Evolutionary conservation across 306 rosid species (phyloP).

Genomic region (Gleditsia sinensis): DNA sequence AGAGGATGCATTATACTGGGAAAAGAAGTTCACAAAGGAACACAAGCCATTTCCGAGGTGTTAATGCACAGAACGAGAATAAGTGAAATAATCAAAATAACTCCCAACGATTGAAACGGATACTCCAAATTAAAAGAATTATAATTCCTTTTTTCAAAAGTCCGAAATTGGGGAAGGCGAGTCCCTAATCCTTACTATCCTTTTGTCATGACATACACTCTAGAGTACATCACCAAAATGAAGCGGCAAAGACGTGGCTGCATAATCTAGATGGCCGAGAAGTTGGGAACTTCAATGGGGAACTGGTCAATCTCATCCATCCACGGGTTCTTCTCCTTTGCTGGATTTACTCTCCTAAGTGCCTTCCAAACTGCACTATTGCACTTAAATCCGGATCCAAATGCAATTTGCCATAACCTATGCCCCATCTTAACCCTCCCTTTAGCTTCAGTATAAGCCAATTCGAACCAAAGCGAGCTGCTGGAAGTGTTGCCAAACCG

Average conservation of each 20-base stretch:
- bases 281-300: constrained; percentile 59
- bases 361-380: constrained; percentile 72
- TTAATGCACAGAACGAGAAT: background rate
- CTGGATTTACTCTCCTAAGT: constrained; percentile 46
- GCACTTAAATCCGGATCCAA: constrained; percentile 72
- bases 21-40: background rate
- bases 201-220: background rate
- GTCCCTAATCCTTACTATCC: background rate
- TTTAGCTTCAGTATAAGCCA: constrained; percentile 62
- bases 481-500: constrained; percentile 74
- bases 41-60: background rate
- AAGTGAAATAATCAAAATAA: background rate
- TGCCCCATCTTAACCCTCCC: constrained; percentile 64
- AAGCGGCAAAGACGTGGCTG: background rate
- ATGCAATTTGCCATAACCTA: constrained; percentile 69
- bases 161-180: background rate
- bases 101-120: background rate
- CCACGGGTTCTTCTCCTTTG: constrained; percentile 62
- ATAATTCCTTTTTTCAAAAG: background rate
- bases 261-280: constrained; percentile 39
- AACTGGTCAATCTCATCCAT: constrained; percentile 57
- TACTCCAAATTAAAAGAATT: background rate
- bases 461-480: constrained; percentile 66
- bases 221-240: background rate
- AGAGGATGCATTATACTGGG: background rate